Evolutionary conservation across 768 basidiomycete genomes (phyloP).

Genomic region (Leccinellum rugosiceps): DNA sequence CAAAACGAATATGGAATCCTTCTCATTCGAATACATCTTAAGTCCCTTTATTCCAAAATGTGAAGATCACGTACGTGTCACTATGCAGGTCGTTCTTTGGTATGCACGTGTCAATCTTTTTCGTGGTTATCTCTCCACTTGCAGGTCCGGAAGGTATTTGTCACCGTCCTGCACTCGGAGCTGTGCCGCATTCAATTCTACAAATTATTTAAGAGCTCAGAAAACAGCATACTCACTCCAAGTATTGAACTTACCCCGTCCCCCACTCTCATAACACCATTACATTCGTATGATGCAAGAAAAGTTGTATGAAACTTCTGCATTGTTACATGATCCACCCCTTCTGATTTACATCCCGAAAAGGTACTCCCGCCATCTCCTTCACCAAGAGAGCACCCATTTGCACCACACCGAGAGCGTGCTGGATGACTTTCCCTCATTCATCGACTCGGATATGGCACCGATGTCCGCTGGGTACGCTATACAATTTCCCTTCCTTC

Average conservation of each 20-base stretch:
- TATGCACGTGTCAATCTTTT: background rate
- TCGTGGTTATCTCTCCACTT: slow-evolving; percentile 1
- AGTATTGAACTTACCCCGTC: background rate
- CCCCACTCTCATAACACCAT: background rate
- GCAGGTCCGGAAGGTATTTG: background rate
- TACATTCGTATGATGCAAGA: slow-evolving; percentile 8
- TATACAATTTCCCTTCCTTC: background rate
- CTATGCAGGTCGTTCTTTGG: background rate
- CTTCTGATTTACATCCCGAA: background rate
- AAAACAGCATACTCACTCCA: background rate
- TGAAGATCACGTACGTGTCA: background rate
- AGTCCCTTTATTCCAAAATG: background rate
- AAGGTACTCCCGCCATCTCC: background rate
- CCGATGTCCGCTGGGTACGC: slow-evolving; percentile 7
- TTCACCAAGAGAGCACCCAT: background rate
- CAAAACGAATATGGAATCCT: background rate
- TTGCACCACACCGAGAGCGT: background rate
- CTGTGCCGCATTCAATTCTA: slow-evolving; percentile 10
- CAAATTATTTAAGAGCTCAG: slow-evolving; percentile 10
- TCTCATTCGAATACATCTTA: background rate
- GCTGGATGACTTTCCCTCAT: background rate
- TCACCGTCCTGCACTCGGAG: background rate
- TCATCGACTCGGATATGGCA: background rate
- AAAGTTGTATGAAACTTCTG: slow-evolving; percentile 4
- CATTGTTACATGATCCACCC: no score